These are phyloP conservation scores for Chlamydomonas schloesseri DNA, from an alignment of 139 green algal genomes.

Conservation along the genomic window DNA sequence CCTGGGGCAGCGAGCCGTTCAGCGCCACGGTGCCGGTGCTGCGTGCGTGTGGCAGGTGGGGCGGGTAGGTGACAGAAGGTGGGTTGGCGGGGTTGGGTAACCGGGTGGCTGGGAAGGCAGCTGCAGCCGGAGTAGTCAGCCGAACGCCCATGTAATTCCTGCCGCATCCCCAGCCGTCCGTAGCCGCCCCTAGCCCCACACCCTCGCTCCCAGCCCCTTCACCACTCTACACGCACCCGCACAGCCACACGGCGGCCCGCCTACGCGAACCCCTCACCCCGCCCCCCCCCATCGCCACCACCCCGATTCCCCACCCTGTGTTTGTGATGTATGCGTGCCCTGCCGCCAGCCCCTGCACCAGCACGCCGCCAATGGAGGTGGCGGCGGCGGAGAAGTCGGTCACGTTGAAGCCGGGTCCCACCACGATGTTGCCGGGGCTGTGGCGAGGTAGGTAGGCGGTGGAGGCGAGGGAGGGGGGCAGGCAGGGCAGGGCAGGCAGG, in stretches of 20 bases:
- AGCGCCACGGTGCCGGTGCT: conserved; percentile 35
- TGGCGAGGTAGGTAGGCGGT: not conserved
- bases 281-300: no score
- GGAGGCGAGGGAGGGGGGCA: not conserved
- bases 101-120: no score
- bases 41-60: not conserved
- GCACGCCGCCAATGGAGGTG: conserved; percentile 24
- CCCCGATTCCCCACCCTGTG: conserved; percentile 15
- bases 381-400: conserved; percentile 5
- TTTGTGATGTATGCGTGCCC: not conserved
- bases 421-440: conserved; percentile 38
- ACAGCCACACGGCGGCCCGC: no score
- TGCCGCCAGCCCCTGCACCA: not conserved
- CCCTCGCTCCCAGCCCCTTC: no score
- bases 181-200: no score
- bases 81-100: no score
- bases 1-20: conserved; percentile 24
- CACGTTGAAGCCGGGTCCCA: conserved; percentile 19
- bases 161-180: no score
- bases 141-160: no score
- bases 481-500: not conserved
- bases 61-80: not conserved
- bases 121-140: no score
- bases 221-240: no score
- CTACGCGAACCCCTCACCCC: not conserved